These are phyloP conservation scores for Adansonia rubrostipa DNA, from an alignment of 441 rosid species.

Conservation along the genomic window DNA sequence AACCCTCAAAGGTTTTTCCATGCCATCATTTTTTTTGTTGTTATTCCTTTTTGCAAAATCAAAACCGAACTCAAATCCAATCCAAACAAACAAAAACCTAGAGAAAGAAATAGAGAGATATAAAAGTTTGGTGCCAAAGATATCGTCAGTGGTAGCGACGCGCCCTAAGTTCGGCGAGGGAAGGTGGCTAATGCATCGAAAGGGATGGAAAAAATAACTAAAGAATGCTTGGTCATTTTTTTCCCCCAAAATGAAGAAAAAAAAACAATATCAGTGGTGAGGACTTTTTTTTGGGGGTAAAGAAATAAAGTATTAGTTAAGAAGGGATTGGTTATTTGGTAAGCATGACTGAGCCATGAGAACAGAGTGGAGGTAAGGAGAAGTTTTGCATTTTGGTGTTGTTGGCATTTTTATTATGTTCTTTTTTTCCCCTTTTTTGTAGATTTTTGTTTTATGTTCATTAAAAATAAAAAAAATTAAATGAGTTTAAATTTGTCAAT, in stretches of 20 bases:
- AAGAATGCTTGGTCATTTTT: no score
- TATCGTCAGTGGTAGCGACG: constrained; percentile 23
- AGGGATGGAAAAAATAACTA: not conserved
- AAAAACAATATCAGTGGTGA: not conserved
- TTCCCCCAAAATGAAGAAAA: not conserved
- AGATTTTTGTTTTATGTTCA: no score
- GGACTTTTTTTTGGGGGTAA: no score
- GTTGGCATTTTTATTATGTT: no score
- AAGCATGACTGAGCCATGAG: no score
- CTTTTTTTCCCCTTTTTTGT: no score
- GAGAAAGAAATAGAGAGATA: not conserved
- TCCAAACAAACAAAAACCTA: constrained; percentile 10
- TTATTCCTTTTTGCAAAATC: not conserved
- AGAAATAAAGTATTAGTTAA: no score
- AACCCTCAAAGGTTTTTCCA: constrained; percentile 16
- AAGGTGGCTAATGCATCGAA: constrained; percentile 22
- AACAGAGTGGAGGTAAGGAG: no score
- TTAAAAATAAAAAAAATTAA: no score
- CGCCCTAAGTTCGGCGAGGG: constrained; percentile 10
- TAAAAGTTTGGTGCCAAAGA: not conserved
- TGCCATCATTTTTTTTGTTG: not conserved
- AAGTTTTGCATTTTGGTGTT: no score
- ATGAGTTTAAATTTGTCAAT: no score
- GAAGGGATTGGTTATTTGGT: no score
- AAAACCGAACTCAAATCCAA: not conserved